Percentiles rank a stretch among this genome's conserved stretches.
phyloP scores from a whole-genome alignment of 768 basidiomycete species.

The Podaxis rugospora region DNA sequence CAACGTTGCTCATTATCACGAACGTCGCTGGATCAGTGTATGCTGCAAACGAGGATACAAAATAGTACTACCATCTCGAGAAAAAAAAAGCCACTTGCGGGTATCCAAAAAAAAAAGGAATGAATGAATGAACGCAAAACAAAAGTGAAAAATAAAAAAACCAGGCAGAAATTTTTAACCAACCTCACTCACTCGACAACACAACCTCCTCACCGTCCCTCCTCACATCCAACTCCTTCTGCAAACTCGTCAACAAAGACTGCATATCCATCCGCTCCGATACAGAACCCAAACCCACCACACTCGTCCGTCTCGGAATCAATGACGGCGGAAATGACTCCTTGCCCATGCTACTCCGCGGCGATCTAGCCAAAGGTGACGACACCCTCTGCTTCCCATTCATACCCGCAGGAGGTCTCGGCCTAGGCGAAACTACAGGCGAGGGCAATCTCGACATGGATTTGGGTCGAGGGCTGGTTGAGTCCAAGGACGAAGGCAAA shows the following conservation, averaged over 20 bases:
- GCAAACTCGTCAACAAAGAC: background rate
- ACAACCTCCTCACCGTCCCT: background rate
- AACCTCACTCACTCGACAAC: background rate
- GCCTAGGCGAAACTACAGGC: background rate
- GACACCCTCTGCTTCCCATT: background rate
- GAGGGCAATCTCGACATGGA: background rate
- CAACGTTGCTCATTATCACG: background rate
- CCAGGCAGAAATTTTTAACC: background rate
- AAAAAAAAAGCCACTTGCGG: background rate
- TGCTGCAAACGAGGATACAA: background rate
- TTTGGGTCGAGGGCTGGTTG: background rate
- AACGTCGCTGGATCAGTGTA: background rate
- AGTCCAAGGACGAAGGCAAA: background rate
- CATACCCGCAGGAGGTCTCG: background rate
- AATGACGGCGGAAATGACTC: background rate
- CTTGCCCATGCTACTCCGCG: background rate
- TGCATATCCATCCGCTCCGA: background rate
- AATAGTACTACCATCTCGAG: background rate
- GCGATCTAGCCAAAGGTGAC: background rate
- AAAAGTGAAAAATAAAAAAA: background rate
- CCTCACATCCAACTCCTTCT: background rate
- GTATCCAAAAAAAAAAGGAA: background rate
- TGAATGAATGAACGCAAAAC: background rate
- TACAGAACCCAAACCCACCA: background rate
- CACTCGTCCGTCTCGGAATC: constrained; percentile 1